Conservation (phyloP, 1,284 basidiomycete species). For the Vanrija sp. region DNA sequence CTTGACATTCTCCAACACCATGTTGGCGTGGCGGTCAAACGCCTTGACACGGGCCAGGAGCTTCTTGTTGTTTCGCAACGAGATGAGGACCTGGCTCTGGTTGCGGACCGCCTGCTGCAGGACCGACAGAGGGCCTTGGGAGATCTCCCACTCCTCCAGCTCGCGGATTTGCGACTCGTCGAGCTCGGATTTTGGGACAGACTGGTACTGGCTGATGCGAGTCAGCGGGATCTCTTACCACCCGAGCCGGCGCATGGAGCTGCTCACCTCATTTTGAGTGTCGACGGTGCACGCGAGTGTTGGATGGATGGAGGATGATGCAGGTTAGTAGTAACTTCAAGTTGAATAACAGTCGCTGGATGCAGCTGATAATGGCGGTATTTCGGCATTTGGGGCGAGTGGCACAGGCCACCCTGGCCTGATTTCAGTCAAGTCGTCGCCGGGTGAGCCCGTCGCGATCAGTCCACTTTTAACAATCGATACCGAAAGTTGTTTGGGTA, state of each 20-base stretch:
- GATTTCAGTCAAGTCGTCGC: background rate
- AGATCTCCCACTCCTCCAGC: conserved; percentile 95
- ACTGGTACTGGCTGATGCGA: conserved; percentile 81
- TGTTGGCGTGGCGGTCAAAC: conserved; percentile 97
- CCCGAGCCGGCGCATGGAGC: background rate
- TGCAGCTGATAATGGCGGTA: background rate
- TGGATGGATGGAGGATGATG: background rate
- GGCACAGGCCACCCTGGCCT: background rate
- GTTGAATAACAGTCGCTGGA: too few relatives aligned
- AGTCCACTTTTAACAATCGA: background rate
- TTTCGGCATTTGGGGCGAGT: conserved; percentile 1
- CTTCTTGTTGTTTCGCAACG: conserved; percentile 98
- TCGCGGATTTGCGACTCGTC: conserved; percentile 94
- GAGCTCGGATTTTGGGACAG: conserved; percentile 94
- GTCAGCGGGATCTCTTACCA: background rate
- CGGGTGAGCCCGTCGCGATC: background rate
- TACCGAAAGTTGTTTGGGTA: background rate
- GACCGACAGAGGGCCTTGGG: conserved; percentile 94
- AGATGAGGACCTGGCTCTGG: conserved; percentile 95
- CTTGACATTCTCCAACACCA: conserved; percentile 97
- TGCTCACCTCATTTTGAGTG: conserved; percentile 7
- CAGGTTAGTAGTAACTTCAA: background rate
- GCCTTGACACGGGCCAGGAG: conserved; percentile 95
- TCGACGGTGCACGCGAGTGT: background rate
- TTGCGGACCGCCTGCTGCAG: conserved; percentile 97